These are phyloP conservation scores for Catharanthus roseus DNA, from an alignment of 257 asterid species.

Conservation along the genomic window DNA sequence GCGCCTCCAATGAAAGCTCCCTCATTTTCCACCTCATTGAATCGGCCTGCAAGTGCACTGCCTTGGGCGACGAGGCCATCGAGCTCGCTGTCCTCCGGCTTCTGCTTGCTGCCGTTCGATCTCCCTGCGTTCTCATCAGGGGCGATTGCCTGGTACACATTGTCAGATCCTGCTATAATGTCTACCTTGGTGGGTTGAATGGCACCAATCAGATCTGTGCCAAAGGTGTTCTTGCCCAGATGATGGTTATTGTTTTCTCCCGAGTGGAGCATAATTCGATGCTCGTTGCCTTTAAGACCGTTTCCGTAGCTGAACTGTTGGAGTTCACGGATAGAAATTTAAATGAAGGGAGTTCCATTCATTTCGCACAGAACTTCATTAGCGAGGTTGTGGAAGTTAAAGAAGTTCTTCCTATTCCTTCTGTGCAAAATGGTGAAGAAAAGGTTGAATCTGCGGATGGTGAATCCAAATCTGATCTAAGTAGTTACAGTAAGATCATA, in stretches of 20 bases:
- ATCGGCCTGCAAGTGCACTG: constrained; percentile 68
- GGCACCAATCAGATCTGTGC: constrained; percentile 99
- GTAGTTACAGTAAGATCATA: constrained; percentile 63
- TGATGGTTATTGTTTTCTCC: constrained; percentile 84
- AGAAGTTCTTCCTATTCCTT: constrained; percentile 44
- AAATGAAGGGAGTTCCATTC: constrained; percentile 87
- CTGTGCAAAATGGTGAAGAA: constrained; percentile 20
- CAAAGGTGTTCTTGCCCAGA: constrained; percentile 90
- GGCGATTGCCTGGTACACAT: constrained; percentile 81
- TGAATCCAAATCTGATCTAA: constrained; percentile 32
- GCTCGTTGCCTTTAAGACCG: constrained; percentile 51
- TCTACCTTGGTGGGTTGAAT: constrained; percentile 80
- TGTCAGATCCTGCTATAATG: constrained; percentile 92
- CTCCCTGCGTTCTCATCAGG: constrained; percentile 56
- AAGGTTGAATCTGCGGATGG: constrained; percentile 28
- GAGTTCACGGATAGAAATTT: constrained; percentile 91
- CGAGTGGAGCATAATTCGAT: constrained; percentile 70
- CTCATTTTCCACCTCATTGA: constrained; percentile 61
- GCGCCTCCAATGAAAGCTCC: constrained; percentile 31
- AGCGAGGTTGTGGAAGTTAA: constrained; percentile 68
- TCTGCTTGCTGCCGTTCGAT: constrained; percentile 77
- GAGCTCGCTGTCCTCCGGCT: constrained; percentile 80
- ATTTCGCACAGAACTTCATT: constrained; percentile 71
- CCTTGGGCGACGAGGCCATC: constrained; percentile 61
- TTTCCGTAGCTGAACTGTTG: constrained; percentile 65